phyloP scores from a whole-genome alignment of 2,329 filamentous ascomycete genomes.

The Scolecobasidium constrictum region DNA sequence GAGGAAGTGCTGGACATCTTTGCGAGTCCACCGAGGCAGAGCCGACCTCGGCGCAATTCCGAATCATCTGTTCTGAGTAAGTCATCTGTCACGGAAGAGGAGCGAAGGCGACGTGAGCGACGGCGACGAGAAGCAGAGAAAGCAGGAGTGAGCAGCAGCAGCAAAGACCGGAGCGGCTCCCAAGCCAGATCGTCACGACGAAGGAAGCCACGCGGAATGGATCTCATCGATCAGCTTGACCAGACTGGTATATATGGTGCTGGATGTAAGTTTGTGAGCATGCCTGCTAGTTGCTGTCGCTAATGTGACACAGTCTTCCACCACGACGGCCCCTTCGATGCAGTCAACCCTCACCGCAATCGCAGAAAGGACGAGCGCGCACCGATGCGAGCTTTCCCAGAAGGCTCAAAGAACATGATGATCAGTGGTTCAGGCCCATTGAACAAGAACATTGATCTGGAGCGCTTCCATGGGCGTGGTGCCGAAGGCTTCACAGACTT shows the following conservation, averaged over 20 bases:
- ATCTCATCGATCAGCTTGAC: slow-evolving; percentile 94
- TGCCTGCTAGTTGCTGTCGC: too few relatives aligned
- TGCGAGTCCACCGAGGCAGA: slow-evolving; percentile 28
- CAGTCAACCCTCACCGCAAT: slow-evolving; percentile 89
- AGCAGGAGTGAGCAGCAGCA: slow-evolving; percentile 39
- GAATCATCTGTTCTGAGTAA: slow-evolving; percentile 64
- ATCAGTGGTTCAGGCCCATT: slow-evolving; percentile 79
- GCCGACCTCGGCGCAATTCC: slow-evolving; percentile 61
- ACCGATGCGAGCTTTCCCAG: slow-evolving; percentile 93
- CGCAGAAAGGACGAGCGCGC: slow-evolving; percentile 70
- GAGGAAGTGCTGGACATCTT: slow-evolving; percentile 34
- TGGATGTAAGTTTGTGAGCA: slow-evolving; percentile 71
- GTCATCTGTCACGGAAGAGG: slow-evolving; percentile 49
- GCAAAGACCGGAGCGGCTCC: slow-evolving; percentile 26
- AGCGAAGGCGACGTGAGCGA: slow-evolving; percentile 38
- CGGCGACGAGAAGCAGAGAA: slow-evolving; percentile 25
- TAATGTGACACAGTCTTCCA: slow-evolving; percentile 62
- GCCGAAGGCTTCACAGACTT: slow-evolving; percentile 86
- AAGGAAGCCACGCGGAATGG: slow-evolving; percentile 44
- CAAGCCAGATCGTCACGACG: slow-evolving; percentile 20
- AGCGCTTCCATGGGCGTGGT: slow-evolving; percentile 74
- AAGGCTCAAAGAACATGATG: slow-evolving; percentile 84
- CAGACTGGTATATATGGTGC: slow-evolving; percentile 92
- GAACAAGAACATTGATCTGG: slow-evolving; percentile 71
- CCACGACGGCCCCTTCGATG: slow-evolving; percentile 95